Conservation (phyloP, 257 asterid genomes). For the Verbena officinalis region DNA sequence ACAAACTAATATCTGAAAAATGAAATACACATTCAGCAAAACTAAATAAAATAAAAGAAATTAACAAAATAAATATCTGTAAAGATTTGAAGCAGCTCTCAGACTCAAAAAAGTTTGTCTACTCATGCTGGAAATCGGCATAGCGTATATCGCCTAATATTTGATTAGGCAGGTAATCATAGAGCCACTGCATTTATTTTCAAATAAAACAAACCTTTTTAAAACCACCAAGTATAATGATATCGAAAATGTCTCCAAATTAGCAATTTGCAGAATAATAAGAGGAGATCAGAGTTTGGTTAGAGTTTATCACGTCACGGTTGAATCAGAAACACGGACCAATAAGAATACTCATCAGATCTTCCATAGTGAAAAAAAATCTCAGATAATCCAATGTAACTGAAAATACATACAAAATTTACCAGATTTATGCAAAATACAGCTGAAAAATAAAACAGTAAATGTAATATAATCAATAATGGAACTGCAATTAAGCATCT, state of each 20-base stretch:
- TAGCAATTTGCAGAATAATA: background rate
- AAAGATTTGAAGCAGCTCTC: slow-evolving; percentile 32
- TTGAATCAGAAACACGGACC: slow-evolving; percentile 86
- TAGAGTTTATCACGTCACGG: slow-evolving; percentile 48
- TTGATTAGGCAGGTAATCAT: slow-evolving; percentile 41
- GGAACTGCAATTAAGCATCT: too few relatives aligned
- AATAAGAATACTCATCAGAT: slow-evolving; percentile 51
- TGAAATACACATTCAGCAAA: too few relatives aligned
- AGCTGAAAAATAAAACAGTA: background rate
- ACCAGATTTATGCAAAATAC: background rate
- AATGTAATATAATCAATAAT: too few relatives aligned
- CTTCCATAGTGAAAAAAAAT: slow-evolving; percentile 29
- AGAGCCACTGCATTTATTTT: slow-evolving; percentile 26
- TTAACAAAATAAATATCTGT: background rate
- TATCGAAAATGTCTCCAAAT: background rate
- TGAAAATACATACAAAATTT: too few relatives aligned
- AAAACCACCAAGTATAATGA: background rate
- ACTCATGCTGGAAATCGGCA: slow-evolving; percentile 41
- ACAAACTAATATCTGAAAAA: background rate
- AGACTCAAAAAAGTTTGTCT: slow-evolving; percentile 28
- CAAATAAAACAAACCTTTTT: too few relatives aligned
- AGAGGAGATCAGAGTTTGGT: slow-evolving; percentile 70
- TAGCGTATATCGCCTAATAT: slow-evolving; percentile 57
- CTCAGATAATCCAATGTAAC: too few relatives aligned
- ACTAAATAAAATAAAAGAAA: too few relatives aligned